Base-by-base conservation (phyloP, 495 filamentous ascomycete genomes). In the Hyaloscypha bicolor region DNA sequence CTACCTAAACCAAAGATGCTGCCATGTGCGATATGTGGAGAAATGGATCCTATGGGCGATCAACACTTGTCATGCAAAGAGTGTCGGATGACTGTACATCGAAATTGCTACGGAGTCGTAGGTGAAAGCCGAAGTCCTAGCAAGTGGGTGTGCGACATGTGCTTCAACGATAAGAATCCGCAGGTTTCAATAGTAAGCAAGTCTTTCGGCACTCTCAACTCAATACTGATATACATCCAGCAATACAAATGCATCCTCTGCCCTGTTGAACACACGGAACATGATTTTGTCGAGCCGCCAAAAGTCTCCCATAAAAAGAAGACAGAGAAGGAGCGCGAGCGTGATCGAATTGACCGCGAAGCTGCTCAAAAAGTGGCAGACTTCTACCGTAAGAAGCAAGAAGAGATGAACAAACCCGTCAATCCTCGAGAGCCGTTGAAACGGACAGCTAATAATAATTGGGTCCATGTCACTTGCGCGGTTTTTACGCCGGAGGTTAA, bases 61-160 rank as follows among this genome's bases (percentile, higher is more conserved):
- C 84, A 94, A 71, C 87, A 88, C 70, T 73, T 96, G 51, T 87
- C 84, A 22, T 99, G 93, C 73, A 84, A 84, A 63, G 91, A 94
- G 72, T 99, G 95, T 75, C 90, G 91, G 56, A 80, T 99, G 72
- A 91, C 93, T 0, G 94, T 99, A n/a, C 95, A 99, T 76, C 89
- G 90, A 53, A 89, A 88, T 63, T 99, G 95, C 76, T 99, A 97
- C 76, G 95, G 95, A 21, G 83, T 98, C 35, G 77, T 85, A 2
- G 88, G 91, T 32, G 83, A 83, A 55, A 85, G 85, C 51, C 82
- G 84, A 32, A 69, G 65, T 32, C 62, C 67, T 21, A 85, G 83
- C 60, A 96, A 96, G 77, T 99, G 95, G 95, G 83, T 91, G 22
- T 99, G 95, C 77, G 95, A 99, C 77, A 94, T 91, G 86, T 99